These are phyloP conservation scores for Neobulgaria alba DNA, from an alignment of 2,329 filamentous ascomycete genomes.

Conservation along the genomic window DNA sequence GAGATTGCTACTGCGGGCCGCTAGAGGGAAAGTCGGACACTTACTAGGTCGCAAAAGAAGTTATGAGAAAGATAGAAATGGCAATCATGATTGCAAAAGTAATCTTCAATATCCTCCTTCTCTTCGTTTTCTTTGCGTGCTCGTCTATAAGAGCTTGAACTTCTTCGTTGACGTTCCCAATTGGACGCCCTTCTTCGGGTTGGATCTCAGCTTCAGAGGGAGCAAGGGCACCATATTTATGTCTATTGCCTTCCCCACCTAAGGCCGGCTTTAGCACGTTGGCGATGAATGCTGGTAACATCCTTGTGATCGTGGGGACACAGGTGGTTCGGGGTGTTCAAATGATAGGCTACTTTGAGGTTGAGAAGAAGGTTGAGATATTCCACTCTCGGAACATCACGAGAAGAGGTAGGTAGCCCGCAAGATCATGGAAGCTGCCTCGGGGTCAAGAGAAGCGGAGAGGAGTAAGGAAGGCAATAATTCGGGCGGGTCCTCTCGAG, in stretches of 20 bases:
- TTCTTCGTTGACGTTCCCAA: slow-evolving; percentile 4
- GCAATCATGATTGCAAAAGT: slow-evolving; percentile 11
- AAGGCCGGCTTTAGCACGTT: not conserved
- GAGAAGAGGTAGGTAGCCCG: no score
- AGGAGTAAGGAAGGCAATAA: no score
- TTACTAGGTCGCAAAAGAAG: slow-evolving; percentile 11
- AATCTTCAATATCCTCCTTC: slow-evolving; percentile 12
- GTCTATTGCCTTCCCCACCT: not conserved
- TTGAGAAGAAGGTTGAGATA: no score
- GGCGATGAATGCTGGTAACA: not conserved
- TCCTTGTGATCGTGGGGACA: no score
- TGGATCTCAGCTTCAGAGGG: slow-evolving; percentile 1
- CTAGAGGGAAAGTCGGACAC: not conserved
- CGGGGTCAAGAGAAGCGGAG: no score
- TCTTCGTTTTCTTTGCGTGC: slow-evolving; percentile 15
- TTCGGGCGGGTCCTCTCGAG: no score
- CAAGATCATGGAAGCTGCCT: no score
- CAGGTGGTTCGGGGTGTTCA: no score
- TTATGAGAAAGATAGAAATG: slow-evolving; percentile 16
- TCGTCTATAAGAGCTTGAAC: slow-evolving; percentile 10
- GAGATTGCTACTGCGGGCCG: not conserved
- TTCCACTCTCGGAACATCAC: no score
- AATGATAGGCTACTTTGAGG: no score
- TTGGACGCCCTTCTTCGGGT: slow-evolving; percentile 3
- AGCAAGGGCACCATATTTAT: slow-evolving; percentile 20